Conservation (phyloP, 2,329 filamentous ascomycete genomes). For the Xylaria sp. region DNA sequence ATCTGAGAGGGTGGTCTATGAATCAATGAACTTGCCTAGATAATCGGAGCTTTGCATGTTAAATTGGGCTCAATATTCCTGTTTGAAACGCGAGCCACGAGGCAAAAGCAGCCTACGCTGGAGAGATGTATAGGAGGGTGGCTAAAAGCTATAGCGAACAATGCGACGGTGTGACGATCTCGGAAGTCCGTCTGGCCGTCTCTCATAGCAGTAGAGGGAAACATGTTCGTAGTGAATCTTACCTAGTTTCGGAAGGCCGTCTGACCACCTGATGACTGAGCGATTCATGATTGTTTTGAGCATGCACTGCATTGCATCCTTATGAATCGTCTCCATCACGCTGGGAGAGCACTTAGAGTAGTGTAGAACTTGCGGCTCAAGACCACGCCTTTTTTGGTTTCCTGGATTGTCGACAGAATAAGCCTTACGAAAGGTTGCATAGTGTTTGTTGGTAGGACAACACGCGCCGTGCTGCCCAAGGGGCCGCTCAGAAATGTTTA, state of each 20-base stretch:
- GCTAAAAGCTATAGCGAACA: neutral
- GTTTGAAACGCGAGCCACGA: neutral
- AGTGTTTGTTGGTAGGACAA: conserved; percentile 11
- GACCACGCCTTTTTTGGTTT: conserved; percentile 7
- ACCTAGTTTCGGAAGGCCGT: conserved; percentile 7
- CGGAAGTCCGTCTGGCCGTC: conserved; percentile 20
- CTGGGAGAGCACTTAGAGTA: conserved; percentile 3
- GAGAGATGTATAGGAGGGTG: neutral
- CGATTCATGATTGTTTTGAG: conserved; percentile 1
- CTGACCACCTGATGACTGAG: conserved; percentile 2
- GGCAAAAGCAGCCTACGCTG: neutral
- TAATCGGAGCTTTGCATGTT: neutral
- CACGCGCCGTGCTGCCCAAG: conserved; percentile 8
- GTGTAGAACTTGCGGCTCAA: conserved; percentile 14
- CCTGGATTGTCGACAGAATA: conserved; percentile 8
- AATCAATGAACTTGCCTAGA: conserved; percentile 9
- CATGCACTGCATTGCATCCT: neutral
- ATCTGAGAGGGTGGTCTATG: conserved; percentile 3
- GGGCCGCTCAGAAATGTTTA: conserved; percentile 14
- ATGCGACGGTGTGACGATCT: neutral
- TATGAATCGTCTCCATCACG: neutral
- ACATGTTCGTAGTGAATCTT: neutral
- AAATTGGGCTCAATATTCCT: neutral
- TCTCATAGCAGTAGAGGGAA: neutral
- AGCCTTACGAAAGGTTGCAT: conserved; percentile 5